A percentile compares a stretch with the other conserved stretches of the same genome.
These are phyloP conservation scores for Berberis thunbergii DNA, from an alignment of 164 flowering plant species.

Conservation along the genomic window DNA sequence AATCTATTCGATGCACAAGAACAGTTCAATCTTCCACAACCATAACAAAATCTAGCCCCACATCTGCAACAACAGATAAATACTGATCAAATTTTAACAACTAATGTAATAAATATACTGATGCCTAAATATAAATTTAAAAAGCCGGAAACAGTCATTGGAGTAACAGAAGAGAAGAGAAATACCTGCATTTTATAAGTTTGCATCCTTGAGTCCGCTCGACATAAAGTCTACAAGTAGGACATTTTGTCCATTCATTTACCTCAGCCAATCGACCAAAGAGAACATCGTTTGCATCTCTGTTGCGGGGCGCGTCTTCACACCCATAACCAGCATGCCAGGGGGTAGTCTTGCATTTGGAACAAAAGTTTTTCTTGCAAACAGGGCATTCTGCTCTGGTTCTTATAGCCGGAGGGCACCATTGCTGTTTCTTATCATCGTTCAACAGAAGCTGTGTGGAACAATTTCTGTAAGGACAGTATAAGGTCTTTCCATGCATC, in stretches of 20 bases:
- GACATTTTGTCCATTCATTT: slow-evolving; percentile 1
- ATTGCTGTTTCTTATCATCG: neutral
- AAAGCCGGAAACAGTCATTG: too few species aligned
- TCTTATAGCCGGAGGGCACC: too few species aligned
- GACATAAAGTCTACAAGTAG: neutral
- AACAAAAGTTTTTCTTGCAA: slow-evolving; percentile 2
- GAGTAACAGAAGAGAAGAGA: neutral
- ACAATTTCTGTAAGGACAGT: neutral
- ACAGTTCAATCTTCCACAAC: too few species aligned
- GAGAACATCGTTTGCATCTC: neutral
- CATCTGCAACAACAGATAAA: too few species aligned
- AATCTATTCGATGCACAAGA: too few species aligned
- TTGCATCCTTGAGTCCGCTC: neutral
- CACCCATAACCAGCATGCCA: slow-evolving; percentile 3
- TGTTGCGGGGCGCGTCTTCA: neutral
- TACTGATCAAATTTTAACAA: too few species aligned
- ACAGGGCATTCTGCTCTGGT: neutral
- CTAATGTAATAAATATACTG: too few species aligned
- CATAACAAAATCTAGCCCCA: too few species aligned
- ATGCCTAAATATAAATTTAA: too few species aligned
- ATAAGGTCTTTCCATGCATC: neutral
- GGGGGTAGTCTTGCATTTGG: neutral
- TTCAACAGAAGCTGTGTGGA: neutral
- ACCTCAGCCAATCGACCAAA: neutral
- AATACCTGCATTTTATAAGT: neutral